A percentile compares a stretch with the other conserved stretches of the same genome.
Conservation (phyloP, 2,329 filamentous ascomycete genomes). For the Claviceps sp. region DNA sequence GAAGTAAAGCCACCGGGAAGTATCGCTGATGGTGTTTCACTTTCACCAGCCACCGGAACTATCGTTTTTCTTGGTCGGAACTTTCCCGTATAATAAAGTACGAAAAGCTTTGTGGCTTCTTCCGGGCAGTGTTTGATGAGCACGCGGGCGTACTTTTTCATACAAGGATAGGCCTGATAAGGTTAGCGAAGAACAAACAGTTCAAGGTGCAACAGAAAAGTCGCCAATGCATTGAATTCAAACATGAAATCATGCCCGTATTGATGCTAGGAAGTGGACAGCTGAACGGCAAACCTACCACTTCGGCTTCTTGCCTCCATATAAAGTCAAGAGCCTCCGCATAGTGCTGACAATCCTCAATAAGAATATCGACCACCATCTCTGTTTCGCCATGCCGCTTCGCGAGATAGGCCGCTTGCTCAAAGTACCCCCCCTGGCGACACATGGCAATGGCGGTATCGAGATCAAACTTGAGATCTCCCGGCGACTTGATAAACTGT, state of each 20-base stretch:
- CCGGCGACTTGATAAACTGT: constrained; percentile 89
- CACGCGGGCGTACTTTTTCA: constrained; percentile 92
- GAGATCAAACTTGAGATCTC: constrained; percentile 88
- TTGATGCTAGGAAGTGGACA: too few species aligned
- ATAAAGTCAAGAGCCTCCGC: constrained; percentile 82
- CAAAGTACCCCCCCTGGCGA: constrained; percentile 88
- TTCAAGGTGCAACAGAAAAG: too few species aligned
- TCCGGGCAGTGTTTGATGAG: constrained; percentile 75
- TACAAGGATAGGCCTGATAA: constrained; percentile 61
- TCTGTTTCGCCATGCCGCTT: constrained; percentile 90
- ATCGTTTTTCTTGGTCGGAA: constrained; percentile 56
- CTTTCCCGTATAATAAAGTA: constrained; percentile 84
- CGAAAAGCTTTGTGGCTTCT: constrained; percentile 75
- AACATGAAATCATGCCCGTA: too few species aligned
- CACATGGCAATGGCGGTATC: constrained; percentile 98
- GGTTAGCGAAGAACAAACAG: too few species aligned
- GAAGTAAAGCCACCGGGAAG: constrained; percentile 31
- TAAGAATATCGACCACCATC: constrained; percentile 85
- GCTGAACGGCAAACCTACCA: constrained; percentile 35
- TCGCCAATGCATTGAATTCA: too few species aligned
- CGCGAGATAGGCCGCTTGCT: constrained; percentile 90
- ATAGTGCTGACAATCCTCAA: constrained; percentile 90
- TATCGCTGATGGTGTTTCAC: constrained; percentile 21
- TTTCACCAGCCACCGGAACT: constrained; percentile 21
- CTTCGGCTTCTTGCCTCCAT: constrained; percentile 68